Conservation (phyloP, 345 rosid species). For the Reutealis trisperma region DNA sequence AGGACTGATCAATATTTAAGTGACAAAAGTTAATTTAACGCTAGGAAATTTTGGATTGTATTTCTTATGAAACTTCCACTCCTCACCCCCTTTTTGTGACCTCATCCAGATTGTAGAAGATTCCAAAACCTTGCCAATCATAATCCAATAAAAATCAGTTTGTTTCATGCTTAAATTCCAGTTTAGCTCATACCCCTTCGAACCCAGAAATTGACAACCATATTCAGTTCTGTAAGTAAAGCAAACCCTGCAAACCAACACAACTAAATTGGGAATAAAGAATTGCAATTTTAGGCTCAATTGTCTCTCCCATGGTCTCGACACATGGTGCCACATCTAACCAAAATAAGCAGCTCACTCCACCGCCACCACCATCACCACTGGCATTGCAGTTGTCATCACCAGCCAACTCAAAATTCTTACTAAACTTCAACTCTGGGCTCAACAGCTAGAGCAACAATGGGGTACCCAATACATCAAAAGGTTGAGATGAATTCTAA, state of each 20-base stretch:
- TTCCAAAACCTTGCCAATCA: neutral
- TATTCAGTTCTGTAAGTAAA: neutral
- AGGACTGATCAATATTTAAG: neutral
- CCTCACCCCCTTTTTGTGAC: neutral
- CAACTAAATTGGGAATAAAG: neutral
- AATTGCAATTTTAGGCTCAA: neutral
- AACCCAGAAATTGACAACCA: neutral
- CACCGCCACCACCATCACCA: neutral
- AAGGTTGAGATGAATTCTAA: neutral
- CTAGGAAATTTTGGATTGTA: neutral
- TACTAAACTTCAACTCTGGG: neutral
- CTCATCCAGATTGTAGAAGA: neutral
- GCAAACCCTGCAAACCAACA: neutral
- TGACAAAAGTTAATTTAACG: neutral
- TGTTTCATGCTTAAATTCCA: neutral
- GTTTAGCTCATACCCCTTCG: neutral
- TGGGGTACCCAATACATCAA: neutral
- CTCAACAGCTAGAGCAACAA: neutral
- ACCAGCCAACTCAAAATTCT: conserved; percentile 3
- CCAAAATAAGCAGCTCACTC: conserved; percentile 2
- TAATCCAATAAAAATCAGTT: neutral
- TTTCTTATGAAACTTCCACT: neutral
- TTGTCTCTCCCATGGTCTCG: neutral
- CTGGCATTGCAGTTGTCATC: neutral
- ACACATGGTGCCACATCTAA: neutral